Evolutionary conservation across 2,329 filamentous ascomycete genomes (phyloP).

Genomic region (Penicillium sp.): DNA sequence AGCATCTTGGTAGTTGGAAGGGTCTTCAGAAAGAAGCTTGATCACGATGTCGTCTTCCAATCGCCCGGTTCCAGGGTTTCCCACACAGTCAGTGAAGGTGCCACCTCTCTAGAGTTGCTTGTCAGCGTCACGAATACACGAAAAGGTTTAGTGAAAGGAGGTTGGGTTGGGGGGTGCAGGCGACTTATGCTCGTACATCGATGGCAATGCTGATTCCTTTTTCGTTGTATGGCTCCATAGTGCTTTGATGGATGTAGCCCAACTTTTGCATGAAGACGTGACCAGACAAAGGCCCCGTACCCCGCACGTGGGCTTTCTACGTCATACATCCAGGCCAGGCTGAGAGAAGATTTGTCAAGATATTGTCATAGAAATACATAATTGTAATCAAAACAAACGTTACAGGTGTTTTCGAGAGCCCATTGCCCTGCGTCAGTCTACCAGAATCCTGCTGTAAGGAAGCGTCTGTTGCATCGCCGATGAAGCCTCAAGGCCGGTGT

Average conservation of each 20-base stretch:
- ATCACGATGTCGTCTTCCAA: constrained; percentile 69
- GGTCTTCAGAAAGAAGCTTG: constrained; percentile 86
- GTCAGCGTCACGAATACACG: neutral
- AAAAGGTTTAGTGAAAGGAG: too few species aligned
- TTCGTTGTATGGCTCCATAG: constrained; percentile 5
- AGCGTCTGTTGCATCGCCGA: neutral
- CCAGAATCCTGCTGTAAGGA: neutral
- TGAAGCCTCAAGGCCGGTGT: neutral
- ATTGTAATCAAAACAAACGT: neutral
- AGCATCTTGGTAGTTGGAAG: constrained; percentile 83
- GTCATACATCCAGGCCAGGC: neutral
- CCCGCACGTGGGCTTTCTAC: constrained; percentile 1
- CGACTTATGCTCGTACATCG: constrained; percentile 12
- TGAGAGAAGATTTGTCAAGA: neutral
- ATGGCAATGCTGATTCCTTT: constrained; percentile 24
- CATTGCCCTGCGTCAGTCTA: neutral
- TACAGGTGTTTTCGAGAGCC: neutral
- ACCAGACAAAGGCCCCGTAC: neutral
- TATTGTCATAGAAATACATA: neutral
- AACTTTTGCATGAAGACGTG: neutral
- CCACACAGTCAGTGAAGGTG: constrained; percentile 24
- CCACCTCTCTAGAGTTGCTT: constrained; percentile 17
- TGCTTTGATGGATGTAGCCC: neutral
- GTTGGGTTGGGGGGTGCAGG: too few species aligned
- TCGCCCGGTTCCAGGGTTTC: constrained; percentile 55